A percentile compares a stretch with the other conserved stretches of the same genome.
Conservation (phyloP, 306 rosid species). For the Carpinus fangiana region DNA sequence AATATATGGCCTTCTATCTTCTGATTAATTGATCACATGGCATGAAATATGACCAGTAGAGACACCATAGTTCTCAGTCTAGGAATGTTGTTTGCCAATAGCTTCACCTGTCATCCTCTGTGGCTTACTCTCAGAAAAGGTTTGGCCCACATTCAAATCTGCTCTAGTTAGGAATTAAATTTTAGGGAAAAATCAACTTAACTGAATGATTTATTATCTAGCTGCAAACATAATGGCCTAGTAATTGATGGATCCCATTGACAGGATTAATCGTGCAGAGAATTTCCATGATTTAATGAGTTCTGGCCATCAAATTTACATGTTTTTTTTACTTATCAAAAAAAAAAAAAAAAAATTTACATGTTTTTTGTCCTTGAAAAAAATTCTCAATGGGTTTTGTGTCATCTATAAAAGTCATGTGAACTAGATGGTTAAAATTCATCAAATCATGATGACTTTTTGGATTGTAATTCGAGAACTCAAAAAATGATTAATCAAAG, state of each 20-base stretch:
- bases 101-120: not conserved
- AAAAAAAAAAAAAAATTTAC: not conserved
- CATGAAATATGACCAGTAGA: not conserved
- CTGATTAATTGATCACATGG: not conserved
- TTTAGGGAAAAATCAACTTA: not conserved
- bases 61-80: not conserved
- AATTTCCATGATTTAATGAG: not conserved
- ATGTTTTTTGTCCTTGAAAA: not conserved
- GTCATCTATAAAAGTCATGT: not conserved
- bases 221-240: not conserved
- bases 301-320: not conserved
- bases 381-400: not conserved
- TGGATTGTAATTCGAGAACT: not conserved
- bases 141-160: not conserved
- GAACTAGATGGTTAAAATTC: not conserved
- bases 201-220: not conserved
- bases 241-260: not conserved
- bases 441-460: not conserved
- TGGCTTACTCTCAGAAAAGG: not conserved
- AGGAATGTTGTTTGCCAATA: not conserved
- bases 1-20: not conserved
- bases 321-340: not conserved
- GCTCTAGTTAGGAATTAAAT: not conserved
- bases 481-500: not conserved
- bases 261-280: not conserved